Evolutionary conservation across 805 yeast genomes (phyloP), one percentile per base, ranked within the genome.

Genomic region (Candida morakotiae): DNA sequence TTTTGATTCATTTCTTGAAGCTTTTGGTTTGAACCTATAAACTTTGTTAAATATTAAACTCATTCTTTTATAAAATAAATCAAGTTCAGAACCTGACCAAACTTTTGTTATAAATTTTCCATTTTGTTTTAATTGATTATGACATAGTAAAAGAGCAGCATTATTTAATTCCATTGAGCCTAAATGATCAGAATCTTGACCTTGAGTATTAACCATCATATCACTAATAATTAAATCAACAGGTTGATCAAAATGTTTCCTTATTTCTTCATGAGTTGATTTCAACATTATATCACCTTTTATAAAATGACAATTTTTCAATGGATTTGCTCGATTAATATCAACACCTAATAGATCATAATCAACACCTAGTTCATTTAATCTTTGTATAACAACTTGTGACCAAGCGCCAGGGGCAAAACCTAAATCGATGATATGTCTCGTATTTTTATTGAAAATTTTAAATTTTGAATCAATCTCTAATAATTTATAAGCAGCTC

Each of bases 401-500:
- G 91, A 77, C 96, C 96, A 87, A 3, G 95, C 88, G 0, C 96
- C 96, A 0, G 96, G 96, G 0, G 96, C 95, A 56, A 79, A 88
- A 0, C 96, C 96, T 31, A 93, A 63, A 62, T 93, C 98, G 4
- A 93, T 77, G 1, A 93, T 83, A 29, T 78, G 74, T 45, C 63
- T 69, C 0, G 77, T 69, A 2, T 69, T 69, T 27, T 61, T 58
- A 32, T 43, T 54, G 55, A 91, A 80, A 2, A 93, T 42, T 22
- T 67, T 57, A 59, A 69, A 84, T 48, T 74, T 78, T 11, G 77
- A 66, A 54, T 89, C 79, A 9, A 93, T 69, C 52, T 91, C 94
- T 16, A 79, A 56, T 23, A 93, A 65, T 53, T 93, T 93, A 63
- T 79, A 91, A 0, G 97, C 97, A 0, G 98, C 98, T 31, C 98